Conservation (phyloP, 2,329 filamentous ascomycete genomes). For the Alternaria arbusti region DNA sequence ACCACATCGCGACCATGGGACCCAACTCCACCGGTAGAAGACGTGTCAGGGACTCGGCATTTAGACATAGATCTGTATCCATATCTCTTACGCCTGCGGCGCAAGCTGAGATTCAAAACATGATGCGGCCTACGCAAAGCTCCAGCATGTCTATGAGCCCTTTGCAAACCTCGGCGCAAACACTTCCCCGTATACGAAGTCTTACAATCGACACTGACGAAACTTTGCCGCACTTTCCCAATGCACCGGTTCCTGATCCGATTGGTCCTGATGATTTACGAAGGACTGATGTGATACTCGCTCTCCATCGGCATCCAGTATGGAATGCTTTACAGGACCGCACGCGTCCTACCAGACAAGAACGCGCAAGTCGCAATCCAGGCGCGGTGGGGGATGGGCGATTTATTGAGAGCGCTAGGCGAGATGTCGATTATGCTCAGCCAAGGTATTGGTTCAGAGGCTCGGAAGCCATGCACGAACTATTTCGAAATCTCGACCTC, state of each 20-base stretch:
- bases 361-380: neutral
- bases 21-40: neutral
- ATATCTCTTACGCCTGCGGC: neutral
- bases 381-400: neutral
- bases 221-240: neutral
- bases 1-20: neutral
- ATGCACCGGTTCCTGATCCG: neutral
- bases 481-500: neutral
- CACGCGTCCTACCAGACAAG: neutral
- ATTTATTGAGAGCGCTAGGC: neutral
- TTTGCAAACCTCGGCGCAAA: neutral
- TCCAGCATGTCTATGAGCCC: neutral
- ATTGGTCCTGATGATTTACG: neutral
- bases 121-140: neutral
- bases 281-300: neutral
- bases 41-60: neutral
- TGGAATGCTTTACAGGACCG: neutral
- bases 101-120: neutral
- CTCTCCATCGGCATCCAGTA: neutral
- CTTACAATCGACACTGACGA: neutral
- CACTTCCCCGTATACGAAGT: neutral
- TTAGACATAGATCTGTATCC: neutral
- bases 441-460: neutral
- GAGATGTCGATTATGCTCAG: neutral
- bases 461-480: neutral